Evolutionary conservation across 164 flowering plant genomes (phyloP).

Genomic region (Nymphaea colorata): DNA sequence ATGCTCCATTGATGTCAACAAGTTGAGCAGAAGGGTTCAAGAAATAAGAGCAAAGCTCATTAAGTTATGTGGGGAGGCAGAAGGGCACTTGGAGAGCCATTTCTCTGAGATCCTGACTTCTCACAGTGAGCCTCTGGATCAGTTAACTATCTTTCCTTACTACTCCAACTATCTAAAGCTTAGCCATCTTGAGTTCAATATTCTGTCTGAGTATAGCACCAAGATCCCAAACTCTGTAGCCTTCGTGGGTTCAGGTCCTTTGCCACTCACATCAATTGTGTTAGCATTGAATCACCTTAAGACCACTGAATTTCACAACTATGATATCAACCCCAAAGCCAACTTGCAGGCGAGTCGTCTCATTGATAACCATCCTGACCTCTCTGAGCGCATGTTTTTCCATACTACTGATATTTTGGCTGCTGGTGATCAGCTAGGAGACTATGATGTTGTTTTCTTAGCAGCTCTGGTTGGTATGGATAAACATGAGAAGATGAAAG

Average conservation of each 20-base stretch:
- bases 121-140: slow-evolving; percentile 50
- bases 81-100: slow-evolving; percentile 65
- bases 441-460: slow-evolving; percentile 70
- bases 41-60: slow-evolving; percentile 59
- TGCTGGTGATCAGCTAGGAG: slow-evolving; percentile 28
- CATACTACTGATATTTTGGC: slow-evolving; percentile 54
- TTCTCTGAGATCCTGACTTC: slow-evolving; percentile 50
- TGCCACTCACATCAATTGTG: slow-evolving; percentile 81
- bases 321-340: slow-evolving; percentile 60
- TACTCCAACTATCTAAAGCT: slow-evolving; percentile 73
- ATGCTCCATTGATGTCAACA: slow-evolving; percentile 50
- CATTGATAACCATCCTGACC: slow-evolving; percentile 45
- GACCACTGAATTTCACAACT: slow-evolving; percentile 62
- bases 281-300: slow-evolving; percentile 58
- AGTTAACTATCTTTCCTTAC: slow-evolving; percentile 68
- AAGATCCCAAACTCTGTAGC: slow-evolving; percentile 45
- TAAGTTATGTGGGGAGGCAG: slow-evolving; percentile 72
- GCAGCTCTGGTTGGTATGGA: slow-evolving; percentile 93
- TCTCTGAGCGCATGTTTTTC: slow-evolving; percentile 64
- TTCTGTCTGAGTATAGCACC: slow-evolving; percentile 32
- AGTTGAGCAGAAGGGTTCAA: slow-evolving; percentile 31
- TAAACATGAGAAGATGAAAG: slow-evolving; percentile 40
- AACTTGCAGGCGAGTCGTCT: slow-evolving; percentile 46
- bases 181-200: slow-evolving; percentile 41
- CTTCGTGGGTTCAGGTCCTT: slow-evolving; percentile 90